Evolutionary conservation across 2,329 filamentous ascomycete genomes (phyloP), one percentile per base, ranked within the genome.

Genomic region (Colletotrichum sublineola): DNA sequence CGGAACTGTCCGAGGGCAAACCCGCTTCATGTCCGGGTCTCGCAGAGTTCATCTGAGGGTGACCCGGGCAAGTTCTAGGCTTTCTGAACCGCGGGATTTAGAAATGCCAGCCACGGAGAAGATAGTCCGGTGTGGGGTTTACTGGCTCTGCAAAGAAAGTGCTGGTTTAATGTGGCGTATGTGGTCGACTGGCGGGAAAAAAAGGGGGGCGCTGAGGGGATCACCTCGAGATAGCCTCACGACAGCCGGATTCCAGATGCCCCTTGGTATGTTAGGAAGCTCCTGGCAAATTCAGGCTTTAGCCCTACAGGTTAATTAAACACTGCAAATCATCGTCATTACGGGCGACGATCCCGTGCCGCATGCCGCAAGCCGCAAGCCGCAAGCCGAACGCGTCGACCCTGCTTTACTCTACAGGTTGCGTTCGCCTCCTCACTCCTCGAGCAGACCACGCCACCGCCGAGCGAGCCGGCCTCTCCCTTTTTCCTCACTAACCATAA

Each of bases 31-130:
- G 36, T 7, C 33, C 46, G 46, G 60, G 46, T 48, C n/a, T 29
- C 18, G 20, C 15, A 24, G 24, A 52, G 60, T 63, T 63, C 60
- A 24, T 63, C 60, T 52, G 60, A 63, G 46, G 46, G 24, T 5
- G 46, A 11, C 46, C 20, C 18, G 20, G 44, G 46, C 46, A 6
- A n/a, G 46, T 48, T 48, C n/a, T 12, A 24, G n/a, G n/a, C 46
- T 4, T 11, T 46, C 8, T 46, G 44, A 8, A 12, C 46, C 29
- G 24, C 50, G 29, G 3, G 50, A 33, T 31, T 33, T 53, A 29
- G 24, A 20, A 46, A 9, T 9, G 4, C 6, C n/a, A n/a, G 12
- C 44, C 2, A 24, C 3, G 46, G 8, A 12, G 46, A 24, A 11
- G 5, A 24, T n/a, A n/a, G n/a, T n/a, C 18, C 20, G 44, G 4